These are phyloP conservation scores for Apiospora malaysiana DNA, from an alignment of 2,329 filamentous ascomycete genomes.

Conservation along the genomic window DNA sequence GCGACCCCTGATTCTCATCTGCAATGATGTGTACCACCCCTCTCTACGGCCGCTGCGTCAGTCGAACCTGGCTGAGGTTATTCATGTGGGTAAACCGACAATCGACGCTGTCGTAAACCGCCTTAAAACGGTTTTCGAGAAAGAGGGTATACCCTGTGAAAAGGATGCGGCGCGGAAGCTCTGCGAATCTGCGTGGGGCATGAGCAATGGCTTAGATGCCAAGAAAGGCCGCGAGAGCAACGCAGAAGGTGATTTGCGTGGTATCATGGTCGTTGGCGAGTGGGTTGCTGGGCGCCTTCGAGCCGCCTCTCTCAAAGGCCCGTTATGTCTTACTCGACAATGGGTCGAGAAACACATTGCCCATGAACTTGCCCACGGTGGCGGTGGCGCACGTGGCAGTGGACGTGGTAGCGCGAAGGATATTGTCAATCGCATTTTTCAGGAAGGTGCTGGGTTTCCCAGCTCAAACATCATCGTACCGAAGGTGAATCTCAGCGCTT, in stretches of 20 bases:
- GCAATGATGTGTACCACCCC: slow-evolving; percentile 95
- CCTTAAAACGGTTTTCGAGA: slow-evolving; percentile 83
- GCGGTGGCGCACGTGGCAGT: slow-evolving; percentile 72
- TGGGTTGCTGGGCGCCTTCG: slow-evolving; percentile 80
- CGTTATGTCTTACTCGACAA: slow-evolving; percentile 66
- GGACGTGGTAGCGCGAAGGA: slow-evolving; percentile 76
- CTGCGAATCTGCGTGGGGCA: slow-evolving; percentile 84
- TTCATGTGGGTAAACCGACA: slow-evolving; percentile 88
- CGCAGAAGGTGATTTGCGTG: slow-evolving; percentile 76
- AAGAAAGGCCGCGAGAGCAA: slow-evolving; percentile 70
- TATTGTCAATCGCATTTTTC: slow-evolving; percentile 78
- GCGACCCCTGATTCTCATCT: slow-evolving; percentile 90
- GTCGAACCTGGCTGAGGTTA: slow-evolving; percentile 82
- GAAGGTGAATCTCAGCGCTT: slow-evolving; percentile 49
- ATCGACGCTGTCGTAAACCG: slow-evolving; percentile 84
- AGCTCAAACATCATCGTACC: slow-evolving; percentile 55
- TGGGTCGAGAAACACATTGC: slow-evolving; percentile 80
- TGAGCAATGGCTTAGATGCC: slow-evolving; percentile 73
- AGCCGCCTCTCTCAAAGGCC: slow-evolving; percentile 49
- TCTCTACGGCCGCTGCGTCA: slow-evolving; percentile 87
- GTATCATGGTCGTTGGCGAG: slow-evolving; percentile 85
- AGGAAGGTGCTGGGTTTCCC: slow-evolving; percentile 79
- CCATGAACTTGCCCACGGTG: slow-evolving; percentile 71
- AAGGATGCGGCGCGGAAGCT: slow-evolving; percentile 85
- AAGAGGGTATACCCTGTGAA: slow-evolving; percentile 87